Evolutionary conservation across 192 early-diverging fungal species (phyloP).

Genomic region (Chytriomyces confervae): DNA sequence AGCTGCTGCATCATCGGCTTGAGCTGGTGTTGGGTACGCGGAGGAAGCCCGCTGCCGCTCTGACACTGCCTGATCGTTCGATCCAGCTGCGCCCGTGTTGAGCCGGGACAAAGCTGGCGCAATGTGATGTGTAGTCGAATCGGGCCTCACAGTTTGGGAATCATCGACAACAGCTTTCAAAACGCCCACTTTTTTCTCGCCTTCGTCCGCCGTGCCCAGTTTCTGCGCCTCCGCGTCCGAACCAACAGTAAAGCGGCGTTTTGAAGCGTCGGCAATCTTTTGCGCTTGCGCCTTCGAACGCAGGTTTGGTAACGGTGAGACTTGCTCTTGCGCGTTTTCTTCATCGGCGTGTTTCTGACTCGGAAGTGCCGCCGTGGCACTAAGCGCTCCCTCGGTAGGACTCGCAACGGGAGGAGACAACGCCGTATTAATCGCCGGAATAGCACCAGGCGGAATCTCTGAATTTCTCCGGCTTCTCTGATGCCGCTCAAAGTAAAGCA

Average conservation of each 20-base stretch:
- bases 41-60: background rate
- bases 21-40: background rate
- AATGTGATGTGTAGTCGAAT: no score
- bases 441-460: background rate
- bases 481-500: constrained; percentile 66
- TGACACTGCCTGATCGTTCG: background rate
- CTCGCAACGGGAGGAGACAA: constrained; percentile 19
- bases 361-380: constrained; percentile 17
- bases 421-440: background rate
- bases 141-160: no score
- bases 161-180: background rate
- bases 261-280: background rate
- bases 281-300: constrained; percentile 4
- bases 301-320: constrained; percentile 14
- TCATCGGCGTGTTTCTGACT: background rate
- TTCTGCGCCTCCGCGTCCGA: constrained; percentile 54
- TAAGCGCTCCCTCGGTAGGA: constrained; percentile 12
- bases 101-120: background rate
- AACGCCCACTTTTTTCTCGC: background rate
- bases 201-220: constrained; percentile 44
- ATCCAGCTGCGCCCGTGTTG: background rate
- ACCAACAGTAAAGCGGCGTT: constrained; percentile 60
- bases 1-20: background rate
- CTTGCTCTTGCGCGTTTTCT: constrained; percentile 1
- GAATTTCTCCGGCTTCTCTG: constrained; percentile 14